These are phyloP conservation scores for Aspergillus saccharolyticus DNA, from an alignment of 495 filamentous ascomycete species.

Conservation along the genomic window DNA sequence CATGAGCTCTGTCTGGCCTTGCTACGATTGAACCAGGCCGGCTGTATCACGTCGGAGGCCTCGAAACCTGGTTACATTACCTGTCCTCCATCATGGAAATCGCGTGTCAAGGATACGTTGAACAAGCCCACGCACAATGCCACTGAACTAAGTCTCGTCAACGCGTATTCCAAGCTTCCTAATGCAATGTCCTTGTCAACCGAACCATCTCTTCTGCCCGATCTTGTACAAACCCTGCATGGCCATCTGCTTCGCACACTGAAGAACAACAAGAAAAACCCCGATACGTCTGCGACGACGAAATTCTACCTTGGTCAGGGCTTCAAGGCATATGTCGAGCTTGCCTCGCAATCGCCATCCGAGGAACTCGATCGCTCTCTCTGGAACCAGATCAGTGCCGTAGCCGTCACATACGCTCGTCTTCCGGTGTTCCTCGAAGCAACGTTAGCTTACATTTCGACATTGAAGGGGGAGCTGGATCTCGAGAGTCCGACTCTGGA, in stretches of 20 bases:
- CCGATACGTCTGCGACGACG: constrained; percentile 8
- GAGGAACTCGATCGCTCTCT: constrained; percentile 47
- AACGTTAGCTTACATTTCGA: constrained; percentile 53
- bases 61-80: constrained; percentile 52
- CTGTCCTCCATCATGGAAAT: constrained; percentile 64
- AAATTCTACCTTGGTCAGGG: constrained; percentile 41
- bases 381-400: constrained; percentile 52
- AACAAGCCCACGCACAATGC: constrained; percentile 31
- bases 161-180: constrained; percentile 38
- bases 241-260: constrained; percentile 26
- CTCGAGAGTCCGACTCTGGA: constrained; percentile 44
- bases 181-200: constrained; percentile 33
- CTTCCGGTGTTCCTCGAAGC: constrained; percentile 64
- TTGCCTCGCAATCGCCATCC: constrained; percentile 23
- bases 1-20: constrained; percentile 64
- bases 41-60: constrained; percentile 38
- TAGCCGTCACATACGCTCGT: constrained; percentile 56
- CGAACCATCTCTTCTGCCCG: constrained; percentile 30
- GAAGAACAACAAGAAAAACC: constrained; percentile 15
- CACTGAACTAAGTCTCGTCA: constrained; percentile 31
- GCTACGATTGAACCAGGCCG: constrained; percentile 58
- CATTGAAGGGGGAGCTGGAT: constrained; percentile 37
- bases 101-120: constrained; percentile 61
- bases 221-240: constrained; percentile 34
- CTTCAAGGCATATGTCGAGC: constrained; percentile 43